Evolutionary conservation across 129 eudicot species (phyloP), one percentile per base, ranked within the genome.

Genomic region (Tanacetum coccineum): DNA sequence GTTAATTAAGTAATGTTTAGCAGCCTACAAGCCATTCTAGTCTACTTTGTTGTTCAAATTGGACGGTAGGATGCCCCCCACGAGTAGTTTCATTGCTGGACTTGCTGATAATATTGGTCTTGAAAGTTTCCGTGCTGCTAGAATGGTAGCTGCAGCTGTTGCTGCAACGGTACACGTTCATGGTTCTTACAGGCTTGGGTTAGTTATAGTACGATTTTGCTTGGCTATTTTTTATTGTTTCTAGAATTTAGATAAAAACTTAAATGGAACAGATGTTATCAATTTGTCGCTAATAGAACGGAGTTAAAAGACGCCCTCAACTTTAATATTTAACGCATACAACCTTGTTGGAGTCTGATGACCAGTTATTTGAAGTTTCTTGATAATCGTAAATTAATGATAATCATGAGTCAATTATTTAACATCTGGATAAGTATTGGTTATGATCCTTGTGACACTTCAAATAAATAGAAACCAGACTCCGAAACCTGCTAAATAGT

Each of bases 151-250:
- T 74, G 98, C 96, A 70, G 96, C 96, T 74, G 96, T 93, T 67
- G 96, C 98, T 84, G 98, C 98, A 15, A n/a, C n/a, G 87, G 88
- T 6, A 88, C 98, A 58, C 83, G 96, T 26, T 82, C 94, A 40
- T 77, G 85, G 80, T 87, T 93, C 77, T 78, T 93, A 59, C 98
- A 88, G 64, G 98, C 98, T 26, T 93, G 98, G 98, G 98, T 92
- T 77, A 46, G 86, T 71, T 81, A 21, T 83, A 15, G 62, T 21
- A 53, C 48, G 54, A 70, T 63, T 77, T 51, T 64, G 49, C 59
- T 32, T 45, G 10, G 46, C 4, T 46, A 21, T 10, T n/a, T 50
- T 30, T 42, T 12, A 0, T 21, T 22, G 1, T 15, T 0, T 52
- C 20, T 4, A 40, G 4, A 4, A 10, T 70, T 22, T 7, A 1